Conservation (phyloP, 176 grass and related monocot genomes). For the Miscanthus lutarioriparius region DNA sequence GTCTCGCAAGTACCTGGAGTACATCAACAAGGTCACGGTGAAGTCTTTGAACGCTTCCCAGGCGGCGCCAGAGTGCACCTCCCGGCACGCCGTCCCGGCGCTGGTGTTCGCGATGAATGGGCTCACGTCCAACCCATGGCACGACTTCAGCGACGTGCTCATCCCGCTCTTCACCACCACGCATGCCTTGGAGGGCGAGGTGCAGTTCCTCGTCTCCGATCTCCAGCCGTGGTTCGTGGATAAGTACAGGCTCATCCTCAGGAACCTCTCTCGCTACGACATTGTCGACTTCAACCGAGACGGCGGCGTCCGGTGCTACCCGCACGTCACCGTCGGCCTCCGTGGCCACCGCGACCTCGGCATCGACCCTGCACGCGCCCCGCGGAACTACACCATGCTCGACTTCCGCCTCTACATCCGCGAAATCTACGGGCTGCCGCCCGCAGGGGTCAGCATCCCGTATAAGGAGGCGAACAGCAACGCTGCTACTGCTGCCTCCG, state of each 20-base stretch:
- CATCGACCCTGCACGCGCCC: conserved; percentile 54
- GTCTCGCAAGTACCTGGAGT: conserved; percentile 59
- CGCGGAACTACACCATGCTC: conserved; percentile 50
- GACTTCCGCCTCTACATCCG: conserved; percentile 66
- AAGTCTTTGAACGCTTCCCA: conserved; percentile 37
- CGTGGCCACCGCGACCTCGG: conserved; percentile 63
- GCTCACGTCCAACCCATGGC: conserved; percentile 71
- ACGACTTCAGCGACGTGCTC: conserved; percentile 74
- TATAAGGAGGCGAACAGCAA: conserved; percentile 31
- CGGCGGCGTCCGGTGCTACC: conserved; percentile 57
- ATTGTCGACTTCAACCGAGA: conserved; percentile 57
- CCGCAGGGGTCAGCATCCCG: conserved; percentile 28
- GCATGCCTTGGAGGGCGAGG: conserved; percentile 51
- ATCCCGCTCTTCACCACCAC: conserved; percentile 64
- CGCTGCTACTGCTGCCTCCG: too few relatives aligned
- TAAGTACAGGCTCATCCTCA: conserved; percentile 59
- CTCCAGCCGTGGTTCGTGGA: conserved; percentile 57
- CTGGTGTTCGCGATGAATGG: conserved; percentile 70
- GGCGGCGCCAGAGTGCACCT: conserved; percentile 54
- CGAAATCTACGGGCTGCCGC: conserved; percentile 49
- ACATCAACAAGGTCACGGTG: conserved; percentile 47
- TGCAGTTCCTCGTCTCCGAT: conserved; percentile 68
- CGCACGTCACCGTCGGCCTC: conserved; percentile 53
- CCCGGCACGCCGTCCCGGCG: conserved; percentile 40
- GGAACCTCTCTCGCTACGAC: conserved; percentile 52